Evolutionary conservation across 441 rosid genomes (phyloP).

Genomic region (Hura crepitans): DNA sequence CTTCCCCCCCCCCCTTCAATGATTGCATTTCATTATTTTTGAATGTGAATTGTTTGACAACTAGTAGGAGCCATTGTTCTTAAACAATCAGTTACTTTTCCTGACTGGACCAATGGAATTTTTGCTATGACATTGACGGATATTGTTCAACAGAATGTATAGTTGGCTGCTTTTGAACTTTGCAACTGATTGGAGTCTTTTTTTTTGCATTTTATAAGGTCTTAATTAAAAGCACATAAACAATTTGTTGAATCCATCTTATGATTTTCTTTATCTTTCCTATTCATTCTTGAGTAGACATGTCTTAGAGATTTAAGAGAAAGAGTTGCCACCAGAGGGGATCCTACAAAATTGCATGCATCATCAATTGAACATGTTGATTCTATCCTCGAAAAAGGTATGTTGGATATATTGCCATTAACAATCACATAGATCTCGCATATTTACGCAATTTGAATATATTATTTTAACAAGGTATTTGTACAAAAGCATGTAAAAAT

Average conservation of each 20-base stretch:
- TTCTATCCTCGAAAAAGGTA: conserved; percentile 54
- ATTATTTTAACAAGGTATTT: too few relatives aligned
- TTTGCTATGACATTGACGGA: background rate
- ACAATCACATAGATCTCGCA: background rate
- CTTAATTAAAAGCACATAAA: background rate
- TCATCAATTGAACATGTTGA: conserved; percentile 31
- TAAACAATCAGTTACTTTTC: background rate
- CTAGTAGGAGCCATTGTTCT: background rate
- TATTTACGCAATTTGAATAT: too few relatives aligned
- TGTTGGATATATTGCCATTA: background rate
- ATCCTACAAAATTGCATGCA: conserved; percentile 67
- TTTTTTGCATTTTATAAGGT: background rate
- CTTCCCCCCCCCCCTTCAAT: background rate
- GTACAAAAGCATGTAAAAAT: too few relatives aligned
- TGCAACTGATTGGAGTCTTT: background rate
- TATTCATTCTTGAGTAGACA: conserved; percentile 35
- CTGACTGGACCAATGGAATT: background rate
- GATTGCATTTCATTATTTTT: background rate
- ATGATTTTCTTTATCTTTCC: conserved; percentile 4
- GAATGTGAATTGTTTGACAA: background rate
- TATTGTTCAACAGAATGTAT: background rate
- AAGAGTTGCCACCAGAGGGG: conserved; percentile 79
- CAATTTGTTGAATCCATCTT: background rate
- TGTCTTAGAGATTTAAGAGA: conserved; percentile 76
- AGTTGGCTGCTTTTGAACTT: background rate